These are phyloP conservation scores for Pharus latifolius DNA, from an alignment of 176 grass and related monocot genomes.

Conservation along the genomic window DNA sequence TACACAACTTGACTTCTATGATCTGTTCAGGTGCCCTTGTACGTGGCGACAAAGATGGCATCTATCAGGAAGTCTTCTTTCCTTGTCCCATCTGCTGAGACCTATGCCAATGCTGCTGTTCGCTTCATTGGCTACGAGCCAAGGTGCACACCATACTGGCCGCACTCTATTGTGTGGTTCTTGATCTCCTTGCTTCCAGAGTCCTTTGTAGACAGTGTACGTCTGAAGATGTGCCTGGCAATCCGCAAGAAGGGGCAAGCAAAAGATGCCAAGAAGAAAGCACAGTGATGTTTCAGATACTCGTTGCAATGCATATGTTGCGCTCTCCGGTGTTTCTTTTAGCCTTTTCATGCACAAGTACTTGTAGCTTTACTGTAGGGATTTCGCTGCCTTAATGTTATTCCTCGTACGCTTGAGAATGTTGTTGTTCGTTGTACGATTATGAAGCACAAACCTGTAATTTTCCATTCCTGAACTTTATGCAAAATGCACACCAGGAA, in stretches of 20 bases:
- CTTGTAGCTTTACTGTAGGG: constrained; percentile 11
- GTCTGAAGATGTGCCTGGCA: constrained; percentile 58
- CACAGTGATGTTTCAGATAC: constrained; percentile 28
- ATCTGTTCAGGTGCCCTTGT: constrained; percentile 54
- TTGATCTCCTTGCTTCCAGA: constrained; percentile 50
- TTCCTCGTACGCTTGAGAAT: neutral
- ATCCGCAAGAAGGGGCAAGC: constrained; percentile 71
- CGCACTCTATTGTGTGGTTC: constrained; percentile 72
- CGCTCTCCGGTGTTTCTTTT: constrained; percentile 1
- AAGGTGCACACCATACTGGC: constrained; percentile 79
- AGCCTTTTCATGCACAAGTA: neutral
- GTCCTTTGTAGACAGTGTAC: constrained; percentile 41
- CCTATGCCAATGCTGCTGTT: constrained; percentile 58
- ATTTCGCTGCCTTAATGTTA: constrained; percentile 1
- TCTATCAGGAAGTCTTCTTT: constrained; percentile 75
- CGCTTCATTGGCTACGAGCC: constrained; percentile 75
- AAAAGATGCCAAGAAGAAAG: constrained; percentile 65
- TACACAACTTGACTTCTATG: neutral
- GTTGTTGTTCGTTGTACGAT: constrained; percentile 2
- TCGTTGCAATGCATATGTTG: neutral
- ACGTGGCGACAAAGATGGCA: constrained; percentile 90
- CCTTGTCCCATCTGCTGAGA: constrained; percentile 65
- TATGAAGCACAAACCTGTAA: neutral
- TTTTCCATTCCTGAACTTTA: constrained; percentile 1
- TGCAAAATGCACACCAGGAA: neutral